Conservation (phyloP, 768 basidiomycete genomes). For the Naganishia friedmannii region DNA sequence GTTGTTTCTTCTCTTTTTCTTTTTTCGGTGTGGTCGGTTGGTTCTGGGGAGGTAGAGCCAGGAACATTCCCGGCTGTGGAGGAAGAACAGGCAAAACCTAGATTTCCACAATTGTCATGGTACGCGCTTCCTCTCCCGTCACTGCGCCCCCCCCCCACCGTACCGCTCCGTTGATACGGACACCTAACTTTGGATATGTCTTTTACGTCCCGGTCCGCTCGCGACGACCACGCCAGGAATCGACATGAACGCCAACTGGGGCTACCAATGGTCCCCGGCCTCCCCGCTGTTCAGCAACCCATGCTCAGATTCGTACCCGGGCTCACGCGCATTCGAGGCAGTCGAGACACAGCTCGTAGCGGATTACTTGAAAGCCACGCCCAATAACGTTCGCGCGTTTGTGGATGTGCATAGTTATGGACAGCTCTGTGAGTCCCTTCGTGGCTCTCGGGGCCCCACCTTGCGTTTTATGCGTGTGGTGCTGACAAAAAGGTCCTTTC, state of each 20-base stretch:
- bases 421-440: slow-evolving; percentile 66
- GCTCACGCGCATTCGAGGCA: slow-evolving; percentile 69
- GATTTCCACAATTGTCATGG: slow-evolving; percentile 48
- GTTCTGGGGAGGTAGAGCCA: slow-evolving; percentile 70
- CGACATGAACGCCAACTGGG: slow-evolving; percentile 77
- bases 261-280: slow-evolving; percentile 65
- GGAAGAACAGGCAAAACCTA: slow-evolving; percentile 48
- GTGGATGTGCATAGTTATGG: slow-evolving; percentile 77
- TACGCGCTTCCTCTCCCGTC: slow-evolving; percentile 25
- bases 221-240: too few relatives aligned
- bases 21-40: slow-evolving; percentile 33
- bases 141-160: not conserved
- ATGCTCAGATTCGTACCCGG: slow-evolving; percentile 75
- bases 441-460: too few relatives aligned
- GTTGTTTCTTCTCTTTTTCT: slow-evolving; percentile 63
- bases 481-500: too few relatives aligned
- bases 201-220: too few relatives aligned
- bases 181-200: too few relatives aligned
- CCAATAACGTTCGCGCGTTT: slow-evolving; percentile 59
- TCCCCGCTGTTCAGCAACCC: slow-evolving; percentile 55
- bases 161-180: slow-evolving; percentile 44
- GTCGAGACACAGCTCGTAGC: slow-evolving; percentile 73
- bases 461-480: too few relatives aligned
- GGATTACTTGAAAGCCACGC: slow-evolving; percentile 58
- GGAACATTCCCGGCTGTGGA: slow-evolving; percentile 65